Base-by-base conservation (phyloP, 495 filamentous ascomycete genomes). In the Wilcoxina mikolae region DNA sequence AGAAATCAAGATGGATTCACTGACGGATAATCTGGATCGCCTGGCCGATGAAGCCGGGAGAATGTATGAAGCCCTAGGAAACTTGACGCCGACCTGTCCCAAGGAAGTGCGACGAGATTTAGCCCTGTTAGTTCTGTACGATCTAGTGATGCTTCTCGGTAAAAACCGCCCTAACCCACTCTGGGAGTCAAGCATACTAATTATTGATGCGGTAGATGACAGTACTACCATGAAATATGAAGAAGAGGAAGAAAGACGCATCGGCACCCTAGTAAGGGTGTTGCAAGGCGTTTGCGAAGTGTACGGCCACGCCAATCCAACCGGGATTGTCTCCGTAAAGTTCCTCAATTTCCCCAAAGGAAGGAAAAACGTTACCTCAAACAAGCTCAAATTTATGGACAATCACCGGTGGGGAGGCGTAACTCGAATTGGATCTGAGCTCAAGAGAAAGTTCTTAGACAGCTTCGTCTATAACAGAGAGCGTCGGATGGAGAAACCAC, bases 71-170 rank as follows among this genome's bases (percentile, higher is more conserved):
- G n/a, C n/a, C n/a, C n/a, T n/a, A n/a, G n/a, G n/a, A n/a, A n/a
- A n/a, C n/a, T n/a, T n/a, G n/a, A n/a, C n/a, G n/a, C n/a, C n/a
- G n/a, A n/a, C n/a, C n/a, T 54, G 41, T 28, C 24, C 22, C 0
- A 11, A 3, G 0, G 41, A 42, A 5, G 25, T 28, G 4, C 9
- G 31, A 26, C 35, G 12, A 1, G 48, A 20, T 11, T 25, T 56
- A 3, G 12, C 26, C 11, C 2, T 57, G 2, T 3, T 58, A 12
- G 24, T 24, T 3, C 56, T 58, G 28, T 58, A 58, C 18, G 56
- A 58, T 10, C 27, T 58, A 9, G 17, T 18, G 3, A 0, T 56
- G 1, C 10, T 57, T 0, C 35, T 57, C 17, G 50, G 55, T 57
- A 54, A 26, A 35, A 35, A 35, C 31, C 31, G 15, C 15, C 31